A percentile compares a stretch with the other conserved stretches of the same genome.
These are phyloP conservation scores for Auricularia cornea DNA, from an alignment of 768 basidiomycete genomes.

Conservation along the genomic window DNA sequence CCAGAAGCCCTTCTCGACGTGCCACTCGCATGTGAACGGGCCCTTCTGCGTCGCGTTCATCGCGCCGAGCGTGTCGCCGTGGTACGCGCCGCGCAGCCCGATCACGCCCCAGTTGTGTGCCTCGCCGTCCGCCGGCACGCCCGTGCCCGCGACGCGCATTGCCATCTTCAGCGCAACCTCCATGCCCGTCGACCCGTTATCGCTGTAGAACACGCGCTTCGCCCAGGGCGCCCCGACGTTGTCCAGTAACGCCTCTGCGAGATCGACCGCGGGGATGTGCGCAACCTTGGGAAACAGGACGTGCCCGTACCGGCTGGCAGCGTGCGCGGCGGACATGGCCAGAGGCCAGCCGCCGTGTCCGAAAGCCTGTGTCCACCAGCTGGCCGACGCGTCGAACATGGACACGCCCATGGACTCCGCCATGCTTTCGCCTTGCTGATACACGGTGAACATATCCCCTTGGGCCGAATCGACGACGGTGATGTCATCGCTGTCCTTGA, in stretches of 20 bases:
- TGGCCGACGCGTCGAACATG: slow-evolving; percentile 86
- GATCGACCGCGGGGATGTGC: slow-evolving; percentile 73
- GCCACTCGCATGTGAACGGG: slow-evolving; percentile 94
- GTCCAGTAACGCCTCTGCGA: slow-evolving; percentile 70
- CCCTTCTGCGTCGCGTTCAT: slow-evolving; percentile 91
- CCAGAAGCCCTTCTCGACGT: slow-evolving; percentile 87
- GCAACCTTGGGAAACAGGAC: slow-evolving; percentile 92
- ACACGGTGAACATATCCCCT: slow-evolving; percentile 78
- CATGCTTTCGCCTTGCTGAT: slow-evolving; percentile 23
- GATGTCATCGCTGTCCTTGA: slow-evolving; percentile 62
- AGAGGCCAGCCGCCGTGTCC: slow-evolving; percentile 72
- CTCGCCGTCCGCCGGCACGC: slow-evolving; percentile 24
- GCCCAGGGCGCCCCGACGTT: slow-evolving; percentile 86
- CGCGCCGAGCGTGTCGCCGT: slow-evolving; percentile 94
- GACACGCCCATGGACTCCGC: slow-evolving; percentile 14
- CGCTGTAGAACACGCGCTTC: slow-evolving; percentile 81
- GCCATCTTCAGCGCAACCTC: slow-evolving; percentile 99
- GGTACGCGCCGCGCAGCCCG: slow-evolving; percentile 88
- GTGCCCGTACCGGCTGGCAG: slow-evolving; percentile 91
- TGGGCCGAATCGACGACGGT: slow-evolving; percentile 88
- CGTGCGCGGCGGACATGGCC: slow-evolving; percentile 78
- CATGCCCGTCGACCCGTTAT: slow-evolving; percentile 94
- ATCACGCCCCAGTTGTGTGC: slow-evolving; percentile 57
- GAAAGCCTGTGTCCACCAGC: slow-evolving; percentile 96
- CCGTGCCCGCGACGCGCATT: slow-evolving; percentile 52